Conservation (phyloP, 441 rosid genomes). For the Geranium incanum region DNA sequence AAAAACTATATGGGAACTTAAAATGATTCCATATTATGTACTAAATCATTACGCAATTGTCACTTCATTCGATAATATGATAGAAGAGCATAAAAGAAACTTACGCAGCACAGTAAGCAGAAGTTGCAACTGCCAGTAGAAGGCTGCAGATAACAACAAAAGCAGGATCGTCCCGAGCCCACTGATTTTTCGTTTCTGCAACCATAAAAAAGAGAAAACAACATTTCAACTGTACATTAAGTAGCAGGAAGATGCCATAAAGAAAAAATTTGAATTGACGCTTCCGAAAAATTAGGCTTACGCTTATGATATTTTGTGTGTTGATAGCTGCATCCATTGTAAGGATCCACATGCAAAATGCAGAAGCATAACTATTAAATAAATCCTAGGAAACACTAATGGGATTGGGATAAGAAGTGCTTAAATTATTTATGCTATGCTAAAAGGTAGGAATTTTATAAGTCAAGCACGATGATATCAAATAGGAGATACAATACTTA, state of each 20-base stretch:
- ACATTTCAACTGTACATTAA: constrained; percentile 8
- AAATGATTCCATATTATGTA: background rate
- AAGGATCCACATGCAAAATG: constrained; percentile 44
- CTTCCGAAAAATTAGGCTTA: constrained; percentile 39
- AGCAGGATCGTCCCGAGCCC: constrained; percentile 99
- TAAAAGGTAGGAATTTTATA: background rate
- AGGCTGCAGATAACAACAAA: constrained; percentile 90
- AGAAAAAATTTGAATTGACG: constrained; percentile 6
- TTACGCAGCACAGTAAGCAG: constrained; percentile 96
- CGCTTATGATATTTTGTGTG: constrained; percentile 96
- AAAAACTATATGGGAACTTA: constrained; percentile 2
- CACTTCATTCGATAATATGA: background rate
- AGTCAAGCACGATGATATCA: background rate
- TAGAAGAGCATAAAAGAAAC: constrained; percentile 25
- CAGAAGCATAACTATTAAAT: constrained; percentile 33
- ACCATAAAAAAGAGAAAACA: constrained; percentile 16
- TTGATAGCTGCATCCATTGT: constrained; percentile 66
- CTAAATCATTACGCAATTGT: background rate
- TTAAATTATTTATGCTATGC: background rate
- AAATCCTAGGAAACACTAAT: constrained; percentile 11
- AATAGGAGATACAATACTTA: constrained; percentile 42
- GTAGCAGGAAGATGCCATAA: constrained; percentile 4
- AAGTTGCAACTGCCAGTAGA: constrained; percentile 67
- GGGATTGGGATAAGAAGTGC: background rate
- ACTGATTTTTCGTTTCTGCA: constrained; percentile 95